phyloP scores from a whole-genome alignment of 2,329 filamentous ascomycete genomes.

The Exutisphaerella laricina region DNA sequence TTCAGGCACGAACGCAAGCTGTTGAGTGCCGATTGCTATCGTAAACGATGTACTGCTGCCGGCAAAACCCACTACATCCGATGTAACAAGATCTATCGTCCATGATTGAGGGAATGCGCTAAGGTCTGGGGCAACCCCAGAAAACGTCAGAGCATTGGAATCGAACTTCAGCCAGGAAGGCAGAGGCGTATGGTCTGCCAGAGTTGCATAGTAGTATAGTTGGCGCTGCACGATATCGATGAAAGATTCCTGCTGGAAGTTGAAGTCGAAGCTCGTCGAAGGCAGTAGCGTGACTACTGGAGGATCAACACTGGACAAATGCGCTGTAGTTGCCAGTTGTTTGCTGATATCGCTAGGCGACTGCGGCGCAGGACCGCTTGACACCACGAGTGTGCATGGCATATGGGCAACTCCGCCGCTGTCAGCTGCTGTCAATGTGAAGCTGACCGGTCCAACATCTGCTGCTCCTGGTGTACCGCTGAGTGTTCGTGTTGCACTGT shows the following conservation, averaged over 20 bases:
- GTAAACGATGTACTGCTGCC: conserved; percentile 61
- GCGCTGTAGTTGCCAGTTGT: conserved; percentile 55
- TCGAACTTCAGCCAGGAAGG: conserved; percentile 84
- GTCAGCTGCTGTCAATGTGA: conserved; percentile 67
- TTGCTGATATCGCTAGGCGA: conserved; percentile 53
- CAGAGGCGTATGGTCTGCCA: conserved; percentile 70
- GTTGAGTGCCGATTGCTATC: conserved; percentile 65
- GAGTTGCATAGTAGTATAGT: conserved; percentile 69
- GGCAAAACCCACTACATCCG: conserved; percentile 72
- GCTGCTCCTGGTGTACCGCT: conserved; percentile 61
- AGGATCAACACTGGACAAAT: conserved; percentile 49
- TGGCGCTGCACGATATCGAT: conserved; percentile 43
- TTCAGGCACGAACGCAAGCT: conserved; percentile 58
- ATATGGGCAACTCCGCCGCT: conserved; percentile 57
- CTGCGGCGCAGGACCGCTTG: conserved; percentile 50
- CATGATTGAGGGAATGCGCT: conserved; percentile 67
- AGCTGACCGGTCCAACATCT: conserved; percentile 54
- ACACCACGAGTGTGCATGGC: conserved; percentile 66
- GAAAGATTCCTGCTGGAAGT: conserved; percentile 55
- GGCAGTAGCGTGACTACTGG: conserved; percentile 47
- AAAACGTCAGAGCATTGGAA: conserved; percentile 57
- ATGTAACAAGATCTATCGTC: conserved; percentile 67
- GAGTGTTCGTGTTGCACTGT: conserved; percentile 58
- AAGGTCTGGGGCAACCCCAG: conserved; percentile 62
- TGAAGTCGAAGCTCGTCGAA: conserved; percentile 35